Conservation (phyloP, 495 filamentous ascomycete genomes). For the Trichodelitschia bisporula region DNA sequence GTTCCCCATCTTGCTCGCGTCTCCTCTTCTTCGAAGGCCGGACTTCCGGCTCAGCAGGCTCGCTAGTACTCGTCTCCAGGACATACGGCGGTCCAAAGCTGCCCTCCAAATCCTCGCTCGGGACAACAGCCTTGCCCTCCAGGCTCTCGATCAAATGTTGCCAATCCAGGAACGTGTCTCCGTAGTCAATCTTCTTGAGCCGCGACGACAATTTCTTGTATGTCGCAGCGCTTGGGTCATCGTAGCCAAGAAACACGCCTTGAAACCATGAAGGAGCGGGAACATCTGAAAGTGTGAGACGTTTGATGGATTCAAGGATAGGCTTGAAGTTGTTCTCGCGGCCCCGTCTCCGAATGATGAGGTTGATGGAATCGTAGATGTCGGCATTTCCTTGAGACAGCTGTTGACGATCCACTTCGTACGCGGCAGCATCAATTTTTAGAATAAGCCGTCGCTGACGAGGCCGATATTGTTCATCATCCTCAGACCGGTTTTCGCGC, state of each 20-base stretch:
- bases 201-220: constrained; percentile 65
- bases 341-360: constrained; percentile 60
- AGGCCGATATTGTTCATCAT: constrained; percentile 18
- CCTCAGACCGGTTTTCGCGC: constrained; percentile 25
- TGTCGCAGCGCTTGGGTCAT: constrained; percentile 67
- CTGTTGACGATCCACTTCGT: constrained; percentile 48
- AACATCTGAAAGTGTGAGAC: constrained; percentile 62
- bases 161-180: constrained; percentile 91
- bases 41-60: constrained; percentile 20
- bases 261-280: constrained; percentile 80
- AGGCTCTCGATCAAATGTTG: constrained; percentile 75
- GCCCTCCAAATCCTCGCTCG: constrained; percentile 36
- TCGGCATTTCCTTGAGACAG: constrained; percentile 39
- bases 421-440: constrained; percentile 55
- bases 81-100: constrained; percentile 79
- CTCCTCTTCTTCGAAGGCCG: constrained; percentile 54
- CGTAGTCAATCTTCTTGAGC: constrained; percentile 57
- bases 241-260: constrained; percentile 90
- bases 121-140: constrained; percentile 61
- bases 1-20: constrained; percentile 35
- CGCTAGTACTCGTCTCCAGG: constrained; percentile 31
- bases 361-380: constrained; percentile 67
- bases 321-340: constrained; percentile 96
- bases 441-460: constrained; percentile 47
- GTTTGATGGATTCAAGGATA: constrained; percentile 73